Percentiles rank a stretch among this genome's conserved stretches.
phyloP scores from a whole-genome alignment of 2,329 filamentous ascomycete species.

The Exophiala viscosa region DNA sequence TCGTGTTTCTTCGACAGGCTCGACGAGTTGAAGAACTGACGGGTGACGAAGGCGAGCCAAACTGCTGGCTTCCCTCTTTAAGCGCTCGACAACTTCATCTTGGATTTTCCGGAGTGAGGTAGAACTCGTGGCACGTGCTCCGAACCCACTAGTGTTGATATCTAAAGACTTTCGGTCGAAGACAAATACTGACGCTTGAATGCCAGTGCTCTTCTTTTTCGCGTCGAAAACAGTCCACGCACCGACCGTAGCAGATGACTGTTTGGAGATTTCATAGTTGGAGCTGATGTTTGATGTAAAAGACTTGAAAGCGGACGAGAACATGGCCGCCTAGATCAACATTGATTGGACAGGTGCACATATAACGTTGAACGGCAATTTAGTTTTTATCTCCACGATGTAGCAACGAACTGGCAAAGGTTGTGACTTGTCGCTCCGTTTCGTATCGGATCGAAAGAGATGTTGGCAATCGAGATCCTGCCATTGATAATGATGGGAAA shows the following conservation, averaged over 20 bases:
- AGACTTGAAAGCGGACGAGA: slow-evolving; percentile 88
- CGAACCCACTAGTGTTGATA: slow-evolving; percentile 56
- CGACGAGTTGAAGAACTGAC: slow-evolving; percentile 84
- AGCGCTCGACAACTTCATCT: slow-evolving; percentile 83
- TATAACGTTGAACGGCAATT: too few relatives aligned
- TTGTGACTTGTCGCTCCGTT: too few relatives aligned
- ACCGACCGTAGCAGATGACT: slow-evolving; percentile 73
- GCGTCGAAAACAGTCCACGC: slow-evolving; percentile 98
- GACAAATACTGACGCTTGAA: slow-evolving; percentile 84
- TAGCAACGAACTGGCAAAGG: too few relatives aligned
- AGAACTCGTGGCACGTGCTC: slow-evolving; percentile 55
- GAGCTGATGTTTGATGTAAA: slow-evolving; percentile 89
- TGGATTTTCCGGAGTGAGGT: slow-evolving; percentile 72
- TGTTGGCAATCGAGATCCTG: too few relatives aligned
- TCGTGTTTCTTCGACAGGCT: slow-evolving; percentile 91
- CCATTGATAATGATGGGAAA: too few relatives aligned
- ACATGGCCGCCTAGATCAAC: slow-evolving; percentile 57
- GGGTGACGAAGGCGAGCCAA: slow-evolving; percentile 86
- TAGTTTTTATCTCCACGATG: too few relatives aligned
- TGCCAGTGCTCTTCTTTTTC: slow-evolving; percentile 92
- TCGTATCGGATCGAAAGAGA: too few relatives aligned
- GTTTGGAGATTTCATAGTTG: slow-evolving; percentile 79
- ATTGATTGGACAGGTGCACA: neutral
- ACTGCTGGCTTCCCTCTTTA: slow-evolving; percentile 88
- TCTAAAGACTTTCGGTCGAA: slow-evolving; percentile 89